These are phyloP conservation scores for Aspergillus sp. DNA, from an alignment of 2,329 filamentous ascomycete species.

Conservation along the genomic window DNA sequence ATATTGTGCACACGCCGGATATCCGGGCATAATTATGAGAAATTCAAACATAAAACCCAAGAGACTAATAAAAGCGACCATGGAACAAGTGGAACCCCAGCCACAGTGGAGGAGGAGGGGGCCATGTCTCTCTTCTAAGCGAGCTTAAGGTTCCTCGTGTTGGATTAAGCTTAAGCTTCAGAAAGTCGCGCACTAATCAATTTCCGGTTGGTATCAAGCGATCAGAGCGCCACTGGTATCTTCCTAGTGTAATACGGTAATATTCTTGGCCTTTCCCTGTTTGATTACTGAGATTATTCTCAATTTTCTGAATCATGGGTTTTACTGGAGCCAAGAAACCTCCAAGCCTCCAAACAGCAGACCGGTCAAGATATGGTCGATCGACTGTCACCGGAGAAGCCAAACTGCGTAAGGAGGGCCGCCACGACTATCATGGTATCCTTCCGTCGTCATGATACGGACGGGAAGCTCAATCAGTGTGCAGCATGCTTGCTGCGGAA, in stretches of 20 bases:
- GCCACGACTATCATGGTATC: background rate
- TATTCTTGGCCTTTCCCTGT: background rate
- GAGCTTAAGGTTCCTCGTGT: slow-evolving; percentile 46
- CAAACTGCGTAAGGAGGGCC: background rate
- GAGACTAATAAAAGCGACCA: slow-evolving; percentile 1
- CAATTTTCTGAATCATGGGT: slow-evolving; percentile 8
- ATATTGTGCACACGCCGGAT: background rate
- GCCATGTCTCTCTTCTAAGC: slow-evolving; percentile 29
- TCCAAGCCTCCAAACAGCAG: background rate
- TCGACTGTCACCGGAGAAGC: slow-evolving; percentile 2
- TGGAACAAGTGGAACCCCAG: slow-evolving; percentile 9
- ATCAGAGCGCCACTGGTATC: slow-evolving; percentile 37
- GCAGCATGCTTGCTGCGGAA: slow-evolving; percentile 25
- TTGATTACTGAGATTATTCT: slow-evolving; percentile 11
- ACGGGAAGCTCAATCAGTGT: slow-evolving; percentile 5
- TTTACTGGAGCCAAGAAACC: background rate
- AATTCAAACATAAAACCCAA: too few species aligned
- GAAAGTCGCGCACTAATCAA: slow-evolving; percentile 38
- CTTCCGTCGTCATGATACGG: slow-evolving; percentile 21
- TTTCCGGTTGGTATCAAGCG: slow-evolving; percentile 29
- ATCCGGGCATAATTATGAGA: background rate
- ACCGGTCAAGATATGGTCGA: slow-evolving; percentile 2
- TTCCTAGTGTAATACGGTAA: slow-evolving; percentile 20
- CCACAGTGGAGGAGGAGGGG: slow-evolving; percentile 7
- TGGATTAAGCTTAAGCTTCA: slow-evolving; percentile 50